Conservation (phyloP, 345 rosid genomes). For the Hypericum perforatum region DNA sequence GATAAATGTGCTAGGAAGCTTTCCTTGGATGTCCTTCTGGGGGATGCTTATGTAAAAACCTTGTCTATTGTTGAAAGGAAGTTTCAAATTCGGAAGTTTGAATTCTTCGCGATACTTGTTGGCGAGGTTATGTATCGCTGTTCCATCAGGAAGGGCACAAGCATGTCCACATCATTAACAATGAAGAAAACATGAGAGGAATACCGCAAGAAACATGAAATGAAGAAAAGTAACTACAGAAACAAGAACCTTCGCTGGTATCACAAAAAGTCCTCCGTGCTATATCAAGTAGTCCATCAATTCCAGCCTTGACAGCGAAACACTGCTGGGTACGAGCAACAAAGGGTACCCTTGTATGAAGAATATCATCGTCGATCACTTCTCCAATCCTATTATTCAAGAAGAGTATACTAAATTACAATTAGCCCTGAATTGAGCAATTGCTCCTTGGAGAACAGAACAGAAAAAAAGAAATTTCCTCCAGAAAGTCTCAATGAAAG, state of each 20-base stretch:
- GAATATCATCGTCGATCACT: conserved; percentile 89
- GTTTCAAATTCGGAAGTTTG: conserved; percentile 76
- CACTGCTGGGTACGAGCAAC: conserved; percentile 98
- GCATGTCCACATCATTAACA: conserved; percentile 7
- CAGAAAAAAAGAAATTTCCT: too few species aligned
- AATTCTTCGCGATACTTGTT: conserved; percentile 83
- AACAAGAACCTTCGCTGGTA: conserved; percentile 76
- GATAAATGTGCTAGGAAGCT: conserved; percentile 83
- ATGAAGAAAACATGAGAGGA: conserved; percentile 1
- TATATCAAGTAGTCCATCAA: conserved; percentile 88
- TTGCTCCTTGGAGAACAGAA: not conserved
- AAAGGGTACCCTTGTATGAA: conserved; percentile 90
- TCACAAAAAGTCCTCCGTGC: conserved; percentile 92
- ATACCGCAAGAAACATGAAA: not conserved
- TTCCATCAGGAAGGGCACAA: conserved; percentile 3
- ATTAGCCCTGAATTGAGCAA: conserved; percentile 6
- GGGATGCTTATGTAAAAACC: conserved; percentile 98
- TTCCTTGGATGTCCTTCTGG: conserved; percentile 74
- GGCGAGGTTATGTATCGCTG: conserved; percentile 90
- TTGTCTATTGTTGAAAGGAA: conserved; percentile 90
- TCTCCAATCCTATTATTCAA: conserved; percentile 51
- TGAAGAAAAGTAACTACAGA: not conserved
- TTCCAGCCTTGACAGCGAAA: conserved; percentile 93
- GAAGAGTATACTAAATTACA: not conserved
- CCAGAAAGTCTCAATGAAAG: too few species aligned